Evolutionary conservation across 129 eudicot genomes (phyloP), one percentile per base, ranked within the genome.

Genomic region (Ambrosia trifida): DNA sequence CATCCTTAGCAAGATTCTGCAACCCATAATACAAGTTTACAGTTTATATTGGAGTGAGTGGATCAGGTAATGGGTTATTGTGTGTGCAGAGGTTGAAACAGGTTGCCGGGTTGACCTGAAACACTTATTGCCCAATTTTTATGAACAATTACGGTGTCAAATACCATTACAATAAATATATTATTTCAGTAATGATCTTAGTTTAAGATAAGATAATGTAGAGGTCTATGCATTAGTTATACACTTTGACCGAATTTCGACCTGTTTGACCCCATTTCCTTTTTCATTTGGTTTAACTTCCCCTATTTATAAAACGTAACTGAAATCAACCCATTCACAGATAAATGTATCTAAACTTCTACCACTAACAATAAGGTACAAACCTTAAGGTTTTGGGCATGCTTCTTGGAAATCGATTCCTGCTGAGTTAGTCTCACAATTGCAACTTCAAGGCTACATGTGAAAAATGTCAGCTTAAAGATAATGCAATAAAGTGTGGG

Each of bases 1-100:
- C 97, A 73, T 88, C 99, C 87, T 90, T 90, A 5, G 99, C 99
- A 64, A 95, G 96, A 73, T 83, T 90, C 99, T 95, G 96, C 72
- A 61, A 61, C 43, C 69, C 47, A 44, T 59, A 11, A 63, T 47
- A 43, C 50, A 60, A 60, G 28, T 53, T 59, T 62, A 45, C 51
- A 7, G 31, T 62, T 72, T 33, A 63, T 62, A 35, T 49, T 44
- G 46, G 6, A 53, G 46, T 4, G 24, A 31, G 41, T 4, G n/a
- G 31, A 7, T 8, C 41, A 2, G 36, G 17, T 20, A 58, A n/a
- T 10, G 31, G 30, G 56, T 44, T 44, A 38, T 46, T n/a, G 10
- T 67, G 10, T 67, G 30, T 67, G 72, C 45, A 30, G 59, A 24
- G 40, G 10, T 31, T 7, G 7, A 62, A 62, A 36, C 64, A 36